Percentiles rank a stretch among this genome's conserved stretches.
Conservation (phyloP, 768 basidiomycete species). For the Lactarius sanguifluus region DNA sequence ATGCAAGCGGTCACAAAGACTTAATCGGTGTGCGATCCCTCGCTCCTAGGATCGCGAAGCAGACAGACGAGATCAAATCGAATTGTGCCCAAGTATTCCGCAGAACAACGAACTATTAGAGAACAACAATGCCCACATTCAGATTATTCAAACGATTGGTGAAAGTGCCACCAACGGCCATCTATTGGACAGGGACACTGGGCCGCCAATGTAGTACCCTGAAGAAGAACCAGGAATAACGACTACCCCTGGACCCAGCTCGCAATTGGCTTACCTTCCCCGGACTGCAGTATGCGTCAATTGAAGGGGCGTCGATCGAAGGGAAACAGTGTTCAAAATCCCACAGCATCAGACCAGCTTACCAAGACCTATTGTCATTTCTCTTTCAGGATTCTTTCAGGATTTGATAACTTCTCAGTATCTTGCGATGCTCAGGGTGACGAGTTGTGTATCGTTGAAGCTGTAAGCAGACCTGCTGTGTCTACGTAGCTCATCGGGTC, state of each 20-base stretch:
- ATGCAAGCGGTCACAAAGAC: background rate
- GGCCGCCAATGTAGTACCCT: too few species aligned
- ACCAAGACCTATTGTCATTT: background rate
- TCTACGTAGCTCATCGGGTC: background rate
- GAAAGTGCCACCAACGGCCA: background rate
- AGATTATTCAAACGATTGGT: background rate
- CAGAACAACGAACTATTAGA: background rate
- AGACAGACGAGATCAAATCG: background rate
- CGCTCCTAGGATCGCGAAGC: conserved; percentile 5
- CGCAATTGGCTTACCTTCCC: too few species aligned
- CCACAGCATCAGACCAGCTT: background rate
- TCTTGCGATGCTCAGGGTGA: background rate
- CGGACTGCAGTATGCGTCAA: background rate
- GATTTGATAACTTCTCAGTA: background rate
- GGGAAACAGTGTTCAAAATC: too few species aligned
- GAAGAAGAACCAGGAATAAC: too few species aligned
- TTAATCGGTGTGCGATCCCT: background rate
- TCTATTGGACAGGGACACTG: background rate
- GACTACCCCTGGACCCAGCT: background rate
- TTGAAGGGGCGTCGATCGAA: too few species aligned
- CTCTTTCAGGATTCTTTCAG: background rate
- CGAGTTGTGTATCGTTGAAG: background rate
- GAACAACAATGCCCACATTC: background rate
- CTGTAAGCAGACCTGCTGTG: background rate
- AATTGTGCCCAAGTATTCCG: background rate